Conservation (phyloP, 805 yeast genomes). For the Lipomyces chichibuensis region DNA sequence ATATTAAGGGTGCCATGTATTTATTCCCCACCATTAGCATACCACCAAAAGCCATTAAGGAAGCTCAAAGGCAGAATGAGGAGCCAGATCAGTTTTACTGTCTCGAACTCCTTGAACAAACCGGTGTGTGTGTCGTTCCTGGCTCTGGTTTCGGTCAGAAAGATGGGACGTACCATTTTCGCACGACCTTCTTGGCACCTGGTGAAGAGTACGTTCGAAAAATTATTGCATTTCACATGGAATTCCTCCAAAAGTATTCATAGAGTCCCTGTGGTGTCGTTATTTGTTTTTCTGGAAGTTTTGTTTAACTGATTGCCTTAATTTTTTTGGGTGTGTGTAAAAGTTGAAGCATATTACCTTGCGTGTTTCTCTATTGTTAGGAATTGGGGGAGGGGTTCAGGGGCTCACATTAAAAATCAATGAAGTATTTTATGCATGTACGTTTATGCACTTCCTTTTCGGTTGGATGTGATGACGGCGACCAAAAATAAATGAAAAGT, state of each 20-base stretch:
- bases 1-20: conserved; percentile 89
- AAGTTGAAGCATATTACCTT: not conserved
- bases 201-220: conserved; percentile 83
- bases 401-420: not conserved
- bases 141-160: conserved; percentile 97
- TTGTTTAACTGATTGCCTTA: not conserved
- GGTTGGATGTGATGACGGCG: not conserved
- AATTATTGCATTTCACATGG: conserved; percentile 78
- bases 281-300: not conserved
- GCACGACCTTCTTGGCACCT: conserved; percentile 97
- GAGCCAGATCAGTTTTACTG: conserved; percentile 89
- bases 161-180: conserved; percentile 83
- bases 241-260: conserved; percentile 60
- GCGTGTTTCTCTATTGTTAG: not conserved
- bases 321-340: not conserved
- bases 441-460: not conserved
- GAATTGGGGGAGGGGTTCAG: not conserved
- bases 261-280: conserved; percentile 3
- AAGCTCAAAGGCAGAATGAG: conserved; percentile 60
- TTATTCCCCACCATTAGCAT: conserved; percentile 79
- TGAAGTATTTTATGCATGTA: not conserved
- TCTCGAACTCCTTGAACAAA: conserved; percentile 72
- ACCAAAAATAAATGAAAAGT: not conserved
- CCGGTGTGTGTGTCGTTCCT: conserved; percentile 97
- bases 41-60: conserved; percentile 62